Evolutionary conservation across 2,329 filamentous ascomycete genomes (phyloP), one percentile per base, ranked within the genome.

Genomic region (Alternaria dauci): DNA sequence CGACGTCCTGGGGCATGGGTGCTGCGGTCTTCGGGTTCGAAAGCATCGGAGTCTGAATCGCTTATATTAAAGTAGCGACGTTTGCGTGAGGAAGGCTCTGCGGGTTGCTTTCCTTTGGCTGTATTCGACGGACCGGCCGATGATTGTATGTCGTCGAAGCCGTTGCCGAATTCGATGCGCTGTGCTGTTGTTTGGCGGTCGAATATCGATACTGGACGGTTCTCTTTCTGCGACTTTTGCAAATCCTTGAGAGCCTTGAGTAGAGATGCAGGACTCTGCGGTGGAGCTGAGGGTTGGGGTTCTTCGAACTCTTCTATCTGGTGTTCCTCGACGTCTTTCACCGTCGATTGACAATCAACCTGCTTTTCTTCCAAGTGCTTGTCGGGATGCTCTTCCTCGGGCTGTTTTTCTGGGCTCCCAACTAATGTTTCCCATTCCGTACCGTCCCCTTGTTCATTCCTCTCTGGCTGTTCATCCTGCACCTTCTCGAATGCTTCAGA

Each of bases 41-140:
- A 85, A 2, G 76, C 82, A 44, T 81, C 80, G 8, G 83, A 81
- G 3, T 78, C 78, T 3, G 63, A 66, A 8, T 70, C 57, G 5
- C 76, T 74, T 72, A 61, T 65, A 6, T 76, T 73, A 72, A 71
- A n/a, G 62, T 72, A 57, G 59, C 52, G 51, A 50, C 71, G 62
- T 60, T 73, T 72, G 62, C 68, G 63, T 55, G 76, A 57, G n/a
- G 62, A 66, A 16, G 66, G 58, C 7, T 66, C 65, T 23, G 68
- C 58, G 54, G 72, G 68, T 67, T 77, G 65, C 55, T 74, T 77
- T 43, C 64, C 64, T 56, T 69, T 76, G 53, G 51, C 43, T 58
- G 53, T 67, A n/a, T 56, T 68, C 2, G 70, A 72, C 7, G 69
- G 70, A 2, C 62, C 68, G 7, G 71, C 71, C 3, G 69, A 70